Conservation (phyloP, 129 eudicot species). For the Chrysanthemum makinoi region DNA sequence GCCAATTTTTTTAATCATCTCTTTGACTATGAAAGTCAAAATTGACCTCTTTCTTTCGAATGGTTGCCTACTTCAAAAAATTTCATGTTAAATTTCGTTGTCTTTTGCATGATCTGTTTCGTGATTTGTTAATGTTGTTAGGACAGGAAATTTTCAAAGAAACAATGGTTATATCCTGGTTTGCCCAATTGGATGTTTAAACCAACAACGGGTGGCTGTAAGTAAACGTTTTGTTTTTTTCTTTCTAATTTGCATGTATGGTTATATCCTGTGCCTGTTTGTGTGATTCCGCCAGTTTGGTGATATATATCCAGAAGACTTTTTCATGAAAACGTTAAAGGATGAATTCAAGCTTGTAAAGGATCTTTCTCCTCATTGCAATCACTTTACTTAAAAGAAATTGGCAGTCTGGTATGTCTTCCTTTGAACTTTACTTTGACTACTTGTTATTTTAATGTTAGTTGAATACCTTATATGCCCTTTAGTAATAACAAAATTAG, state of each 20-base stretch:
- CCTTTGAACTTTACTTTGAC: neutral
- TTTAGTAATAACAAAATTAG: neutral
- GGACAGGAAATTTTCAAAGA: constrained; percentile 57
- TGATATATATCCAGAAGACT: constrained; percentile 91
- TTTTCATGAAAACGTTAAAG: constrained; percentile 56
- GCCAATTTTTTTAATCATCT: neutral
- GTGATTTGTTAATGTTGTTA: constrained; percentile 43
- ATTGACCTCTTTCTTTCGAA: constrained; percentile 16
- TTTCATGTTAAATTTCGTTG: constrained; percentile 11
- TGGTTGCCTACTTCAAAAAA: neutral
- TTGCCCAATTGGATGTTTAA: constrained; percentile 94
- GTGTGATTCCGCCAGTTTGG: constrained; percentile 74
- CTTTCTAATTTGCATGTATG: neutral
- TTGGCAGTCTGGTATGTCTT: constrained; percentile 72
- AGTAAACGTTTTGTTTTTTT: constrained; percentile 25
- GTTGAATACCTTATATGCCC: neutral
- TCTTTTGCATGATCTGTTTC: constrained; percentile 20
- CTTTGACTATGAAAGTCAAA: constrained; percentile 26
- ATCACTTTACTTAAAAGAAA: constrained; percentile 69
- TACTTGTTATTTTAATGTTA: neutral
- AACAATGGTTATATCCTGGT: constrained; percentile 68
- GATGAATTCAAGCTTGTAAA: constrained; percentile 66
- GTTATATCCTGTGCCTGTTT: constrained; percentile 12
- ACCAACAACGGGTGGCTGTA: constrained; percentile 98
- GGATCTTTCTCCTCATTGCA: constrained; percentile 65